Percentiles rank a stretch among this genome's conserved stretches.
phyloP scores from a whole-genome alignment of 1,284 basidiomycete species.

The Cryptococcus sp. region DNA sequence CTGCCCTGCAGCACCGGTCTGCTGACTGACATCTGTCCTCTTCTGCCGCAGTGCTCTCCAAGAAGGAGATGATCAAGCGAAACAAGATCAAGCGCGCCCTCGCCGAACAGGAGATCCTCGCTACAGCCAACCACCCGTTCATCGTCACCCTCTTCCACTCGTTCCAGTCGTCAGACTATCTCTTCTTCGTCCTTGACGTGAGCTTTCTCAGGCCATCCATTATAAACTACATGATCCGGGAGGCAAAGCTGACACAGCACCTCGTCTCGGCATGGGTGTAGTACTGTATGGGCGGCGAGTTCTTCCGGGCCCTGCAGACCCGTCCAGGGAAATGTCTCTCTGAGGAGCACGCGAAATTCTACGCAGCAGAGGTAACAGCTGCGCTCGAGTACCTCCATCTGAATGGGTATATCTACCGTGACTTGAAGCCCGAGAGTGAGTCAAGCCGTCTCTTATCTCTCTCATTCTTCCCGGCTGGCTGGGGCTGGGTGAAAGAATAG shows the following conservation, averaged over 20 bases:
- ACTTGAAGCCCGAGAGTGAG: constrained; percentile 98
- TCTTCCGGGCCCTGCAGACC: constrained; percentile 94
- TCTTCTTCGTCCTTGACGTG: constrained; percentile 92
- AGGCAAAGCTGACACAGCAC: neutral
- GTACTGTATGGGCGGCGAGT: constrained; percentile 99
- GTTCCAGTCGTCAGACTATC: constrained; percentile 94
- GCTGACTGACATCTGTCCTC: constrained; percentile 4
- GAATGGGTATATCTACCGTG: constrained; percentile 99
- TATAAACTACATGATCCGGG: neutral
- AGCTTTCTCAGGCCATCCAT: neutral
- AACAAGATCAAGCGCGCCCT: constrained; percentile 96
- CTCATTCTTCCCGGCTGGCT: neutral
- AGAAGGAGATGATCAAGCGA: constrained; percentile 97
- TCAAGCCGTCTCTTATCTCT: constrained; percentile 23
- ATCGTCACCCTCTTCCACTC: constrained; percentile 97
- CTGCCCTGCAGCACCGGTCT: neutral
- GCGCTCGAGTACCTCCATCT: constrained; percentile 97
- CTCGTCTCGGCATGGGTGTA: constrained; percentile 2
- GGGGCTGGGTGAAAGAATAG: too few relatives aligned
- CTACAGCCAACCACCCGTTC: constrained; percentile 94
- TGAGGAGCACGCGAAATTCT: constrained; percentile 94
- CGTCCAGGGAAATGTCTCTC: constrained; percentile 91
- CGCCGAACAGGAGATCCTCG: constrained; percentile 94
- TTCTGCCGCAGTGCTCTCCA: constrained; percentile 68
- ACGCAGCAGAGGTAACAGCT: constrained; percentile 97